Base-by-base conservation (phyloP, 2,329 filamentous ascomycete species). In the Ceratocystiopsis brevicomis region DNA sequence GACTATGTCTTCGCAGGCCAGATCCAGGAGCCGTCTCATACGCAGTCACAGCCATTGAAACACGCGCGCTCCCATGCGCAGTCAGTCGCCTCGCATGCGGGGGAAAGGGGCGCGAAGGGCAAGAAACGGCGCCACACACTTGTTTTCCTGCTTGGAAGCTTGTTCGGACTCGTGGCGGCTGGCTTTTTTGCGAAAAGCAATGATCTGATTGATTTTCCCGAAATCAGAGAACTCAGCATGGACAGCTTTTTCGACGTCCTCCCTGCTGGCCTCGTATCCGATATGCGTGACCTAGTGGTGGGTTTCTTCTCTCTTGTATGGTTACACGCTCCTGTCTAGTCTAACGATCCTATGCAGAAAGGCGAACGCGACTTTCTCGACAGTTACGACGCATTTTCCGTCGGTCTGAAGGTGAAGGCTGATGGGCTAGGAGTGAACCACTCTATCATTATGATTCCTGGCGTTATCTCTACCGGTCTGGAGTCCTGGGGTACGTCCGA, bases 401-500 rank as follows among this genome's bases (percentile, higher is more conserved):
- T 96, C 39, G 92, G 90, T 6, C 63, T 90, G 30, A 82, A 92
- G 54, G 79, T 87, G 17, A 77, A 77, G 36, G 65, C 77, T 5
- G 81, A 95, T 57, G 92, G 92, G 1, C 69, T 96, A 16, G 60
- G 71, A 40, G 88, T 83, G 15, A 71, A 82, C 46, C 86, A 95
- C 53, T 85, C 90, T 1, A 78, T 98, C 48, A 82, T 98, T 49
- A 96, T 98, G 88, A 78, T 98, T 11, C 90, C 90, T 0, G 90
- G 90, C 5, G 90, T 98, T 46, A 98, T 98, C 52, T 96, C 90
- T 0, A 96, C 90, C 0, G 90, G 90, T 1, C 71, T 98, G 19
- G 90, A 98, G 61, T 94, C 85, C 40, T 98, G 90, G 90, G 85
- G 88, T 4, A 96, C 90, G 0, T 77, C 81, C 41, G 82, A 87